Percentiles rank a stretch among this genome's conserved stretches.
Evolutionary conservation across 164 flowering plant genomes (phyloP).

Genomic region (Dillenia turbinata): DNA sequence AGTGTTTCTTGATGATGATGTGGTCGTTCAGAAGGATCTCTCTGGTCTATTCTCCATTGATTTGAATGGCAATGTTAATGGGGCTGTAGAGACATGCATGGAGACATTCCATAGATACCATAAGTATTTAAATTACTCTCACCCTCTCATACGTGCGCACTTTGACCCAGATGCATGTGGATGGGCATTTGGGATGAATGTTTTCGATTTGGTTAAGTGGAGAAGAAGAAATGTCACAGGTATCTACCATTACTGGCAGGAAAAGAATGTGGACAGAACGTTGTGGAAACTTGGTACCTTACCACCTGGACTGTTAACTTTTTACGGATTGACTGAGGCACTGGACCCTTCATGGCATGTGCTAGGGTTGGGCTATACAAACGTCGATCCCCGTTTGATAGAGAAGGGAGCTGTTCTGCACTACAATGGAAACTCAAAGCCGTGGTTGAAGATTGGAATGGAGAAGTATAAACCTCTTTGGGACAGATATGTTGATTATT

Average conservation of each 20-base stretch:
- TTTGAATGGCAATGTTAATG: slow-evolving; percentile 78
- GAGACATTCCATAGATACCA: slow-evolving; percentile 88
- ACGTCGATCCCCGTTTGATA: slow-evolving; percentile 55
- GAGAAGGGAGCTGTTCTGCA: slow-evolving; percentile 79
- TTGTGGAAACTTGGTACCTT: slow-evolving; percentile 89
- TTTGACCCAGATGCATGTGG: slow-evolving; percentile 94
- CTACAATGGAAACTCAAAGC: slow-evolving; percentile 82
- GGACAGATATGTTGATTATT: slow-evolving; percentile 73
- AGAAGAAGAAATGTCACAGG: slow-evolving; percentile 74
- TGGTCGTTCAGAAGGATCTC: slow-evolving; percentile 82
- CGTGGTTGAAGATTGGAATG: slow-evolving; percentile 86
- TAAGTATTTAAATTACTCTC: slow-evolving; percentile 79
- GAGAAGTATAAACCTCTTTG: slow-evolving; percentile 78
- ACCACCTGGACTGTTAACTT: slow-evolving; percentile 82
- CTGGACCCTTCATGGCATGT: slow-evolving; percentile 78
- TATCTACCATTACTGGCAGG: slow-evolving; percentile 90
- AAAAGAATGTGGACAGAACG: slow-evolving; percentile 64
- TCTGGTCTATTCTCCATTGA: slow-evolving; percentile 55
- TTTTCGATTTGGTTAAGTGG: slow-evolving; percentile 84
- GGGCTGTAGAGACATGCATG: slow-evolving; percentile 94
- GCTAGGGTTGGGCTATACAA: slow-evolving; percentile 74
- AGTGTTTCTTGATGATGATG: slow-evolving; percentile 86
- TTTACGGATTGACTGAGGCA: slow-evolving; percentile 74
- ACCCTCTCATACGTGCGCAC: slow-evolving; percentile 63
- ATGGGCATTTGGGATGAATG: slow-evolving; percentile 94